A percentile compares a stretch with the other conserved stretches of the same genome.
phyloP scores from a whole-genome alignment of 352 stramenopile genomes.

The Thalassiosira sp. region DNA sequence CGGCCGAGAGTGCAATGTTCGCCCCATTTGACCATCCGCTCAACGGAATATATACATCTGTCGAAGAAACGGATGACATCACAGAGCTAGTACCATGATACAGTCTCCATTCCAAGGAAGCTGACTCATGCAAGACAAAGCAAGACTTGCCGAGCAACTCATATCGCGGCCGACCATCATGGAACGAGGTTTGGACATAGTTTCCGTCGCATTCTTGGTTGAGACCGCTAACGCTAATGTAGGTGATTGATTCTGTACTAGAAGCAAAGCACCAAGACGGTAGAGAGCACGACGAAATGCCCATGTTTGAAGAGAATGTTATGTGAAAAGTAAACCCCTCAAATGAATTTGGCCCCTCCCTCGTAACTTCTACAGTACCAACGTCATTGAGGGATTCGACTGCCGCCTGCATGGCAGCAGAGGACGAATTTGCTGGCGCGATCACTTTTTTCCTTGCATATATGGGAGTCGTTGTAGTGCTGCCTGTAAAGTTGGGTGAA shows the following conservation, averaged over 20 bases:
- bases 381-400: conserved; percentile 89
- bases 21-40: conserved; percentile 52
- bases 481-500: conserved; percentile 42
- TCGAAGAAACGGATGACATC: conserved; percentile 40
- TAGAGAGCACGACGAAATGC: conserved; percentile 21
- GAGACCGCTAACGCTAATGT: conserved; percentile 44
- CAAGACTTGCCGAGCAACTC: conserved; percentile 50
- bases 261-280: conserved; percentile 42
- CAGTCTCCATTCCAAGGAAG: conserved; percentile 46
- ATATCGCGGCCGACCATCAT: conserved; percentile 53
- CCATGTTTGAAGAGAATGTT: conserved; percentile 82
- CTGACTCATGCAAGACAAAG: conserved; percentile 38
- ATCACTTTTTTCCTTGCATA: conserved; percentile 62
- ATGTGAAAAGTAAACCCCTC: conserved; percentile 89
- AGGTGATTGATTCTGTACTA: conserved; percentile 34
- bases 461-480: conserved; percentile 50
- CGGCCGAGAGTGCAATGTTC: conserved; percentile 24
- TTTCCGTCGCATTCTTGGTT: conserved; percentile 37
- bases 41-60: conserved; percentile 31
- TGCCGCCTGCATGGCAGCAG: conserved; percentile 72
- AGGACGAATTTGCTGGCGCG: conserved; percentile 66
- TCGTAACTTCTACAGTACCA: conserved; percentile 88
- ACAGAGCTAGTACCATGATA: conserved; percentile 37
- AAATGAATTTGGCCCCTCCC: conserved; percentile 75
- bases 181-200: conserved; percentile 43